phyloP scores from a whole-genome alignment of 1,284 basidiomycete genomes.

The Fistulinella cinereoalba region DNA sequence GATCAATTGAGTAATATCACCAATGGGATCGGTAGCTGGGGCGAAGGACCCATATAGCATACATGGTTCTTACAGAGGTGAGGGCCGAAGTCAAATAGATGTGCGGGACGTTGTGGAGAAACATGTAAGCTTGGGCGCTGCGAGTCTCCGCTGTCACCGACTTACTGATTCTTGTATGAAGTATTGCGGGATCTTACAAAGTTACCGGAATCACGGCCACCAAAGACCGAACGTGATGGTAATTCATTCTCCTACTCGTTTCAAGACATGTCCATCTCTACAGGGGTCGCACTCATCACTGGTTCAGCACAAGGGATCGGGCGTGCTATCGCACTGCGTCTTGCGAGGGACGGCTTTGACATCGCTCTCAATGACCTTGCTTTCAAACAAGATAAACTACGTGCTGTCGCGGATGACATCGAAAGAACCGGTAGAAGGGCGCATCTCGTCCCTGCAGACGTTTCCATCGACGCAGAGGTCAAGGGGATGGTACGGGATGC shows the following conservation, averaged over 20 bases:
- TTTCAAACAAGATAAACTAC: conserved; percentile 27
- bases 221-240: too few species aligned
- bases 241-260: too few species aligned
- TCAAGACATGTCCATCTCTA: too few species aligned
- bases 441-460: conserved; percentile 33
- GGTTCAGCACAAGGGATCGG: conserved; percentile 43
- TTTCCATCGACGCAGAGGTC: conserved; percentile 38
- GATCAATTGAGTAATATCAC: conserved; percentile 4
- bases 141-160: too few species aligned
- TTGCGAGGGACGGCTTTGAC: conserved; percentile 43
- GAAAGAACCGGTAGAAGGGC: conserved; percentile 28
- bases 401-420: conserved; percentile 33
- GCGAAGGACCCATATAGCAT: neutral
- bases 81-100: conserved; percentile 6
- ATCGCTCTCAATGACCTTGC: conserved; percentile 40
- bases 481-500: conserved; percentile 32
- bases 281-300: conserved; percentile 36
- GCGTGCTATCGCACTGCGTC: conserved; percentile 39
- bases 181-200: too few species aligned
- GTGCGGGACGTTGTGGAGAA: too few species aligned
- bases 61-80: conserved; percentile 7
- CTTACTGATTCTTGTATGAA: too few species aligned
- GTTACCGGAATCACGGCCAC: too few species aligned
- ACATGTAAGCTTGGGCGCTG: too few species aligned
- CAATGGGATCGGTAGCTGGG: conserved; percentile 3